phyloP scores from a whole-genome alignment of 2,329 filamentous ascomycete genomes.

The Colletotrichum cereale region DNA sequence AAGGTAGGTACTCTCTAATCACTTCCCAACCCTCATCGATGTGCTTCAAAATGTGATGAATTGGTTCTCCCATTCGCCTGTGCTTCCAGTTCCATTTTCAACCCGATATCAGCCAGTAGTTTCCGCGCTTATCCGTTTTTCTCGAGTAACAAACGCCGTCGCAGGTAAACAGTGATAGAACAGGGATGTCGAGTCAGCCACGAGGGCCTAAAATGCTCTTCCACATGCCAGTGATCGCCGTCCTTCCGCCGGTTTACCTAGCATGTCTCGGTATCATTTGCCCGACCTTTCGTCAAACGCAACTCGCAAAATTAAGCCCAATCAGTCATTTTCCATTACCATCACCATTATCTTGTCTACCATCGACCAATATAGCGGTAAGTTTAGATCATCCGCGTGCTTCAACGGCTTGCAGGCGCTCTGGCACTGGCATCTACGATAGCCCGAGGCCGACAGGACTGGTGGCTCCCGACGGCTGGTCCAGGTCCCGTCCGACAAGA shows the following conservation, averaged over 20 bases:
- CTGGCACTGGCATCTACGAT: constrained; percentile 41
- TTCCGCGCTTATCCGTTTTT: not conserved
- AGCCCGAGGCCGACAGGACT: constrained; percentile 59
- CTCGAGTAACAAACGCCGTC: constrained; percentile 28
- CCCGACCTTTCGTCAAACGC: not conserved
- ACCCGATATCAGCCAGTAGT: not conserved
- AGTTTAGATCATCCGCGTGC: not conserved
- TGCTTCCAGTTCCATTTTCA: not conserved
- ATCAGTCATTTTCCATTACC: constrained; percentile 4
- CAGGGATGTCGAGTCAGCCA: constrained; percentile 17
- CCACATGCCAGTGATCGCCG: constrained; percentile 22
- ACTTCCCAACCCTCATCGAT: not conserved
- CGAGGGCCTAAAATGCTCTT: constrained; percentile 4
- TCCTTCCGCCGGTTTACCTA: constrained; percentile 3
- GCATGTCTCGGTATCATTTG: constrained; percentile 23
- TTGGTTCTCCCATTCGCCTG: not conserved
- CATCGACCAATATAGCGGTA: not conserved
- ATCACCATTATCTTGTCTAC: not conserved
- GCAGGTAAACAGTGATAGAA: constrained; percentile 17
- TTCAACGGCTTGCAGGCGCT: not conserved
- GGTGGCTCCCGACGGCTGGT: constrained; percentile 45
- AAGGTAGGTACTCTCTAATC: not conserved
- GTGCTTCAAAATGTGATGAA: not conserved
- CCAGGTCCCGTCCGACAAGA: constrained; percentile 75
- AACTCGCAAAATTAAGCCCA: not conserved